These are phyloP conservation scores for Raddia distichophylla DNA, from an alignment of 176 grass and related monocot genomes.

Conservation along the genomic window DNA sequence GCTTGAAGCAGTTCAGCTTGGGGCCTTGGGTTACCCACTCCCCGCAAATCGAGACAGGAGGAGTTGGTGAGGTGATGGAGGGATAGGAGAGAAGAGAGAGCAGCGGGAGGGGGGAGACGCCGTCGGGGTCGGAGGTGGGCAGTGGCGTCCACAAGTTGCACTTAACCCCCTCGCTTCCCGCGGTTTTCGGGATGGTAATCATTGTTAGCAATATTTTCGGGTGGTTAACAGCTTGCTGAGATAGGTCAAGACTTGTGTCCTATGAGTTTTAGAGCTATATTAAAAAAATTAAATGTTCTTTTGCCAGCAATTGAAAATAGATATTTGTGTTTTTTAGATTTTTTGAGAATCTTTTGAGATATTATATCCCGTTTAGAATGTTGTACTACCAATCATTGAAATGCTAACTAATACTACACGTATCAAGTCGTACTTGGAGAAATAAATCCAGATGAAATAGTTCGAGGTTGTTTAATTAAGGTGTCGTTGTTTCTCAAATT, in stretches of 20 bases:
- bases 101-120: constrained; percentile 9
- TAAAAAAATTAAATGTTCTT: not conserved
- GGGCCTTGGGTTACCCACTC: constrained; percentile 13
- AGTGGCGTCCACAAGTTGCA: not conserved
- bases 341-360: too few species aligned
- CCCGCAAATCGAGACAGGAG: constrained; percentile 37
- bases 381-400: too few species aligned
- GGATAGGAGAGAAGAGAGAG: constrained; percentile 37
- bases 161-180: constrained; percentile 27
- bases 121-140: constrained; percentile 37
- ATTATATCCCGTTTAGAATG: too few species aligned
- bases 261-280: not conserved
- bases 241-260: not conserved
- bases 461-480: not conserved
- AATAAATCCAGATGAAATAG: not conserved
- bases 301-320: not conserved
- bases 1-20: constrained; percentile 1
- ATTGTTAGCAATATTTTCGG: not conserved
- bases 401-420: not conserved
- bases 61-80: constrained; percentile 49
- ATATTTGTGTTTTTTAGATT: too few species aligned
- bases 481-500: not conserved
- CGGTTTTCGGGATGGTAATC: constrained; percentile 13
- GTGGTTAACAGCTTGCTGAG: not conserved
- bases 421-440: not conserved